Percentiles rank a stretch among this genome's conserved stretches.
phyloP scores from a whole-genome alignment of 495 filamentous ascomycete genomes.

The Podospora bellae-mahoneyi region DNA sequence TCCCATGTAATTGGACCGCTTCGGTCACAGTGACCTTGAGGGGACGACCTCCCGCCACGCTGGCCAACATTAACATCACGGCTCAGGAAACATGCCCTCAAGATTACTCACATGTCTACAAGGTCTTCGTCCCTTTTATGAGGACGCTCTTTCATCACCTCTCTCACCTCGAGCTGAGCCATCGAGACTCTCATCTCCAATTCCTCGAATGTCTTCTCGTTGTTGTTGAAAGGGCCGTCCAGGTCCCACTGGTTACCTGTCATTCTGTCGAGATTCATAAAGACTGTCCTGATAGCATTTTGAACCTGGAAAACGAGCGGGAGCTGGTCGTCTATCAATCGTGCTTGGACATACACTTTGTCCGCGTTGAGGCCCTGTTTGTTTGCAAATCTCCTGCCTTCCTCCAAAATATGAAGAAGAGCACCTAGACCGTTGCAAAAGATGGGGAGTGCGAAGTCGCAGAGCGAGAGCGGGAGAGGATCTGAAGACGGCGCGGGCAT shows the following conservation, averaged over 20 bases:
- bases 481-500: neutral
- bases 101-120: neutral
- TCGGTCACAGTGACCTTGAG: conserved; percentile 16
- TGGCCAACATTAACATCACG: neutral
- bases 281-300: conserved; percentile 31
- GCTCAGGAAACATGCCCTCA: neutral
- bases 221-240: conserved; percentile 15
- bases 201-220: conserved; percentile 27
- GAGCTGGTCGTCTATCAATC: conserved; percentile 46
- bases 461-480: conserved; percentile 20
- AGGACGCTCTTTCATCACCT: conserved; percentile 32
- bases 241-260: conserved; percentile 3
- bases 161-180: conserved; percentile 27
- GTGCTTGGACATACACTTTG: conserved; percentile 26
- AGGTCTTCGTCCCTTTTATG: neutral
- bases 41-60: neutral
- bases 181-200: conserved; percentile 25
- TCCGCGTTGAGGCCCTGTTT: conserved; percentile 20
- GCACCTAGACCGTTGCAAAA: conserved; percentile 31
- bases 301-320: conserved; percentile 49
- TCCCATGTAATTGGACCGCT: conserved; percentile 37
- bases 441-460: conserved; percentile 28
- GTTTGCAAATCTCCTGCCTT: conserved; percentile 29
- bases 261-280: conserved; percentile 23
- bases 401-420: conserved; percentile 27